These are phyloP conservation scores for Meyerozyma sp. DNA, from an alignment of 1,139 yeast species.

Conservation along the genomic window DNA sequence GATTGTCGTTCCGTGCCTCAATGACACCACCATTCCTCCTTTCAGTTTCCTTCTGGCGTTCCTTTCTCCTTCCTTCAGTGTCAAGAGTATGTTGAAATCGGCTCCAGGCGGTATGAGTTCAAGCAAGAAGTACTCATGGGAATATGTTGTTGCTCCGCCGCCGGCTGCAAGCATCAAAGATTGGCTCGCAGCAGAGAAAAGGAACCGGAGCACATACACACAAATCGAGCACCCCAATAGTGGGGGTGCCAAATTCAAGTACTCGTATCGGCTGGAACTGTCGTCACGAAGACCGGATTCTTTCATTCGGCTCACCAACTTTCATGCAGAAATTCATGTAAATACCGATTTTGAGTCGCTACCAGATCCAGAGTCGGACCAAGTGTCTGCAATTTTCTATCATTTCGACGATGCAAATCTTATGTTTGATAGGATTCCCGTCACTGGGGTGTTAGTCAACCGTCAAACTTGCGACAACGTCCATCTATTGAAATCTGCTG, in stretches of 20 bases:
- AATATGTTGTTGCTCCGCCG: constrained; percentile 27
- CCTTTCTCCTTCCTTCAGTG: neutral
- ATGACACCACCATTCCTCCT: constrained; percentile 9
- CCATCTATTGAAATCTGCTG: neutral
- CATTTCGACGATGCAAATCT: constrained; percentile 43
- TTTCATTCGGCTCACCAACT: constrained; percentile 45
- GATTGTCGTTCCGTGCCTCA: constrained; percentile 35
- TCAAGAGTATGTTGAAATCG: neutral
- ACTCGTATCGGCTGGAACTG: constrained; percentile 25
- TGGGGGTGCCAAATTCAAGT: constrained; percentile 26
- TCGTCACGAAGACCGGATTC: constrained; percentile 40
- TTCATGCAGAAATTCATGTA: constrained; percentile 65
- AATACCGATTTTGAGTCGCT: constrained; percentile 38
- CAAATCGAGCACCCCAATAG: constrained; percentile 47
- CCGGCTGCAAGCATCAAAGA: constrained; percentile 14
- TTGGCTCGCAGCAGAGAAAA: constrained; percentile 15
- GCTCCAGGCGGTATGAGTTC: neutral
- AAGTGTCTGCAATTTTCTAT: constrained; percentile 60
- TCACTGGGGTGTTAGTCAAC: constrained; percentile 5
- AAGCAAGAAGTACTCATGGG: constrained; percentile 16
- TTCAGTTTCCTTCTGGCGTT: constrained; percentile 1
- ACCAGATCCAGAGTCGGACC: constrained; percentile 68
- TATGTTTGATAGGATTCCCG: constrained; percentile 14
- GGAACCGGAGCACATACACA: constrained; percentile 26
- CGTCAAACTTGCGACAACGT: neutral